phyloP scores from a whole-genome alignment of 345 rosid species.

The Eutrema yunnanense region DNA sequence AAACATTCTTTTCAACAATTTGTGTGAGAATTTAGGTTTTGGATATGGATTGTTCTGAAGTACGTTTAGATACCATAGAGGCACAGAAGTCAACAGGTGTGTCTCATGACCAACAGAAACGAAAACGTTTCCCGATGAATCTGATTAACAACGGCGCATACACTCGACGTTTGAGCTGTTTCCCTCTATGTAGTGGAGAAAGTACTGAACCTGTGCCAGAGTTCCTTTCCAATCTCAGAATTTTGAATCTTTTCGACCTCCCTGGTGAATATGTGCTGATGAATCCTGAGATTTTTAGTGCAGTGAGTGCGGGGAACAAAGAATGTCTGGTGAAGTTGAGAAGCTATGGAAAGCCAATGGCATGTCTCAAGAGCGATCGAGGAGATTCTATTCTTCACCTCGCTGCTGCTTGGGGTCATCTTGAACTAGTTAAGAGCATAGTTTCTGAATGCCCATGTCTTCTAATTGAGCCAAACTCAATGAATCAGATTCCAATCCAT shows the following conservation, averaged over 20 bases:
- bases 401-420: too few species aligned
- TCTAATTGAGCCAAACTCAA: too few species aligned
- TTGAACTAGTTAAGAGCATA: too few species aligned
- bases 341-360: neutral
- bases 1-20: neutral
- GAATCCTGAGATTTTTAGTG: neutral
- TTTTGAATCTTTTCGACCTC: neutral
- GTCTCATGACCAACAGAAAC: neutral
- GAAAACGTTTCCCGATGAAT: neutral
- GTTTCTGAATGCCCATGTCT: too few species aligned
- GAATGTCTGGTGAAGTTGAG: neutral
- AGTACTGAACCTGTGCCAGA: neutral
- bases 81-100: neutral
- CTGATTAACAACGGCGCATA: neutral
- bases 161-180: neutral
- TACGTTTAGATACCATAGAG: neutral
- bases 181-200: neutral
- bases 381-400: too few species aligned
- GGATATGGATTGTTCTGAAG: conserved; percentile 1
- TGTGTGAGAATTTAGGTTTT: neutral
- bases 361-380: neutral
- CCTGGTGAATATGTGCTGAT: neutral
- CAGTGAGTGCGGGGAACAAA: neutral
- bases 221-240: neutral
- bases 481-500: conserved; percentile 14